Evolutionary conservation across 495 filamentous ascomycete species (phyloP), one percentile per base, ranked within the genome.

Genomic region (Penicillium herquei): DNA sequence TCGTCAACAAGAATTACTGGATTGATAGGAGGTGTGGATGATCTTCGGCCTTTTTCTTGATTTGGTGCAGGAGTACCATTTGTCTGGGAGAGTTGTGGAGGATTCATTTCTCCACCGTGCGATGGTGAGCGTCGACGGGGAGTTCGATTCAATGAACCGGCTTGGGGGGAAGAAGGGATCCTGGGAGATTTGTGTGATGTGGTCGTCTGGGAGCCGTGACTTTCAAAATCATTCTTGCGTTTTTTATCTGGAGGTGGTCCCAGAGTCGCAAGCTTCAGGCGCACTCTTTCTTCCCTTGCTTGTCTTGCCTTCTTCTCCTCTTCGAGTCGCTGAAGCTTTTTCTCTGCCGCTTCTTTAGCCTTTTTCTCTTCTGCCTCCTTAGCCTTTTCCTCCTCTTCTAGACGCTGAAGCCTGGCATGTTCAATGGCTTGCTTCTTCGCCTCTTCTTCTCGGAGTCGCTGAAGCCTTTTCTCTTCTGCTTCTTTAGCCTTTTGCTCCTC

Each of bases 221-320:
- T 48, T 47, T 76, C n/a, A n/a, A n/a, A n/a, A n/a, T n/a, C n/a
- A n/a, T n/a, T n/a, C n/a, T n/a, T 71, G 40, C 66, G 58, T 43
- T 84, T 86, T 43, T 78, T 77, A 18, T 78, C 70, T 4, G 88
- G 88, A 7, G 84, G 69, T 43, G 85, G 79, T 0, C 89, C 92
- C 58, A 98, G 72, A 6, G 81, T 81, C 61, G 88, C 91, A 48
- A 98, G 77, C 72, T 93, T 96, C 58, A 89, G 78, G 32, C 85
- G 81, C 58, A 98, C 89, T 41, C 94, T 81, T 67, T 96, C 92
- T 59, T 85, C 82, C 58, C 81, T 86, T 16, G 80, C 94, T 12
- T 87, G 85, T 66, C 93, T 90, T 64, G 93, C 88, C 49, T 77
- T 80, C 33, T 86, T 87, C 61, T 96, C 92, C 62, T 94, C 81